Evolutionary conservation across 148 eudicot genomes (phyloP).

Genomic region (Arbutus unedo): DNA sequence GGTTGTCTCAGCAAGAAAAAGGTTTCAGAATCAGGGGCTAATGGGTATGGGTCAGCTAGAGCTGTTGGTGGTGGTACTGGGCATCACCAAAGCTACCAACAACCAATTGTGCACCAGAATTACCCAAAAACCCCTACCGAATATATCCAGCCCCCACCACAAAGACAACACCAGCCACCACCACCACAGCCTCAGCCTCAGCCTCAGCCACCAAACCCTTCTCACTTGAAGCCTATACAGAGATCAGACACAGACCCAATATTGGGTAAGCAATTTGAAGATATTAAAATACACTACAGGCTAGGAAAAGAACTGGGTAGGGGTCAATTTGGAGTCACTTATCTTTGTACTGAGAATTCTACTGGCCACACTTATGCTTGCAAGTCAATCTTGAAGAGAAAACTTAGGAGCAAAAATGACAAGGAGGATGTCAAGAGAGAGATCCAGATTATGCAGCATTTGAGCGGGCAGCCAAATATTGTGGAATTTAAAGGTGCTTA

Average conservation of each 20-base stretch:
- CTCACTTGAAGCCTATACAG: slow-evolving; percentile 18
- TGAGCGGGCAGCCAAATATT: slow-evolving; percentile 84
- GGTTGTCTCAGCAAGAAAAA: slow-evolving; percentile 41
- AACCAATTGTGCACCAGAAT: slow-evolving; percentile 10
- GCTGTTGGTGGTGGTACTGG: slow-evolving; percentile 14
- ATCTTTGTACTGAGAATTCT: slow-evolving; percentile 64
- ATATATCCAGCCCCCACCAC: slow-evolving; percentile 19
- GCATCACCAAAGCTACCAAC: slow-evolving; percentile 17
- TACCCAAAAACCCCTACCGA: slow-evolving; percentile 25
- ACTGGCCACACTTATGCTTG: slow-evolving; percentile 66
- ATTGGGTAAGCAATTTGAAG: slow-evolving; percentile 64
- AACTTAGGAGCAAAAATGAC: slow-evolving; percentile 58
- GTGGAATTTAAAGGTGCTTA: slow-evolving; percentile 87
- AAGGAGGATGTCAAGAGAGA: slow-evolving; percentile 82
- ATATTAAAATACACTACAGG: slow-evolving; percentile 46
- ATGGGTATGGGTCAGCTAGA: slow-evolving; percentile 32
- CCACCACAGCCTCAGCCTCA: slow-evolving; percentile 16
- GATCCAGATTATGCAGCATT: slow-evolving; percentile 83
- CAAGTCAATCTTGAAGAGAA: slow-evolving; percentile 83
- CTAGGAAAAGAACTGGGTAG: slow-evolving; percentile 84
- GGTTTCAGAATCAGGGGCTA: slow-evolving; percentile 21
- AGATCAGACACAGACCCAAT: slow-evolving; percentile 34
- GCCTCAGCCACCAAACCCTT: slow-evolving; percentile 16
- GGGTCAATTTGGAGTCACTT: slow-evolving; percentile 91
- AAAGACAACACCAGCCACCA: slow-evolving; percentile 12